Conservation (phyloP, 495 filamentous ascomycete species). For the Penicillium goetzii region DNA sequence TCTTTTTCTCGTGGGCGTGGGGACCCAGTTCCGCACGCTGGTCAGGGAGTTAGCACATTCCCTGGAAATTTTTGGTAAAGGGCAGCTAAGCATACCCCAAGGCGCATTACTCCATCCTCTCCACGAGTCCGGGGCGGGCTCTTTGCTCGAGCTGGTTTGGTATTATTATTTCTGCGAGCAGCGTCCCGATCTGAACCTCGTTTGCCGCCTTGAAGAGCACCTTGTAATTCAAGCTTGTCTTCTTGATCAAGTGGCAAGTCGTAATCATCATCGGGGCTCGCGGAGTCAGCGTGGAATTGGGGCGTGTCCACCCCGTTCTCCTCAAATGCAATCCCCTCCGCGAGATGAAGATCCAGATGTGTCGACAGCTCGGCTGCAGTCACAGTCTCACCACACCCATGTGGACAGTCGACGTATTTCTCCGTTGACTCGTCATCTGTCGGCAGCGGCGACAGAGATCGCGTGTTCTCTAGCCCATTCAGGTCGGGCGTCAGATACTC, state of each 20-base stretch:
- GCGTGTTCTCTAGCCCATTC: not conserved
- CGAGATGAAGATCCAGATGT: constrained; percentile 74
- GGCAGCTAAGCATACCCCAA: constrained; percentile 43
- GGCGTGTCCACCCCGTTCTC: constrained; percentile 33
- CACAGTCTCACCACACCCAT: constrained; percentile 73
- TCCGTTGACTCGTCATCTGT: constrained; percentile 35
- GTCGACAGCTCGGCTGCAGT: constrained; percentile 62
- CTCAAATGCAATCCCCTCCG: constrained; percentile 59
- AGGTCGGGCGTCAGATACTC: constrained; percentile 4
- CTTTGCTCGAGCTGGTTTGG: constrained; percentile 20
- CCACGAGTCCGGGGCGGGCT: constrained; percentile 17
- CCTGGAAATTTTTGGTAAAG: constrained; percentile 6
- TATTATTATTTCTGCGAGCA: constrained; percentile 13
- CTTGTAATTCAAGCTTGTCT: constrained; percentile 13
- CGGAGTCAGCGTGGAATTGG: not conserved
- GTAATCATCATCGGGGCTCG: constrained; percentile 12
- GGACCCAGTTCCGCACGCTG: constrained; percentile 72
- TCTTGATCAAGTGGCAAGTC: constrained; percentile 20
- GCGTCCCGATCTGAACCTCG: constrained; percentile 22
- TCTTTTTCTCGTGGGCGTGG: constrained; percentile 82
- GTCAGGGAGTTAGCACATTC: constrained; percentile 34
- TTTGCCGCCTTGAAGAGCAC: constrained; percentile 20
- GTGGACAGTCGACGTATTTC: constrained; percentile 67
- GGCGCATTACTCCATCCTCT: constrained; percentile 32
- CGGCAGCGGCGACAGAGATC: constrained; percentile 8